Evolutionary conservation across 306 rosid species (phyloP).

Genomic region (Cicer chorassanicum): DNA sequence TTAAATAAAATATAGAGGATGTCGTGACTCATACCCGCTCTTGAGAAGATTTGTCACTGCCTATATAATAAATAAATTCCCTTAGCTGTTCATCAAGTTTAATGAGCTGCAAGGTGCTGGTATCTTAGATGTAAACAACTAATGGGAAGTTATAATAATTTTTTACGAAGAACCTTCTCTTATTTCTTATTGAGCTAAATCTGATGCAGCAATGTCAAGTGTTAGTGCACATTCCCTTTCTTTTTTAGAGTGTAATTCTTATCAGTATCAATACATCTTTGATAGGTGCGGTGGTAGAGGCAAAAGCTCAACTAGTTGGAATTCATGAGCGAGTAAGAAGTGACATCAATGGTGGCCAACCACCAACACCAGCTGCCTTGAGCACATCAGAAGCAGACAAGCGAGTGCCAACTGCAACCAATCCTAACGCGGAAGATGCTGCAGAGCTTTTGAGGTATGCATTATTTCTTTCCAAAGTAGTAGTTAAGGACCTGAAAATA

Average conservation of each 20-base stretch:
- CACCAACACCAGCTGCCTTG: conserved; percentile 55
- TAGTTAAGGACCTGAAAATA: conserved; percentile 14
- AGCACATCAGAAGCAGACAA: conserved; percentile 61
- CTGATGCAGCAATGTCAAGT: conserved; percentile 10
- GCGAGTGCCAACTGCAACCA: conserved; percentile 71
- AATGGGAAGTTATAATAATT: conserved; percentile 8
- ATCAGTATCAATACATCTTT: not conserved
- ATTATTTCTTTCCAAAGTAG: not conserved
- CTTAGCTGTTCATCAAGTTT: conserved; percentile 11
- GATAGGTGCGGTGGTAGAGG: conserved; percentile 79
- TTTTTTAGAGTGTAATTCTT: conserved; percentile 5
- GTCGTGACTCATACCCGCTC: no score
- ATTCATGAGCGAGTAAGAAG: conserved; percentile 98
- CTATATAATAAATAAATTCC: not conserved
- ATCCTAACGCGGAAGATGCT: conserved; percentile 96
- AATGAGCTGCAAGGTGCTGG: conserved; percentile 24
- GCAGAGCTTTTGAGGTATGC: conserved; percentile 84
- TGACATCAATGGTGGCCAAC: conserved; percentile 70
- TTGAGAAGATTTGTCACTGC: no score
- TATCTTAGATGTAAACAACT: conserved; percentile 18
- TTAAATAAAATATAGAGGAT: no score
- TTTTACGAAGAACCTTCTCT: conserved; percentile 11
- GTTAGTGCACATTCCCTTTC: not conserved
- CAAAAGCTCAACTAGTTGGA: conserved; percentile 89
- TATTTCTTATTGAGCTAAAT: conserved; percentile 2